These are phyloP conservation scores for Leptographium radiaticola DNA, from an alignment of 2,329 filamentous ascomycete species.

Conservation along the genomic window DNA sequence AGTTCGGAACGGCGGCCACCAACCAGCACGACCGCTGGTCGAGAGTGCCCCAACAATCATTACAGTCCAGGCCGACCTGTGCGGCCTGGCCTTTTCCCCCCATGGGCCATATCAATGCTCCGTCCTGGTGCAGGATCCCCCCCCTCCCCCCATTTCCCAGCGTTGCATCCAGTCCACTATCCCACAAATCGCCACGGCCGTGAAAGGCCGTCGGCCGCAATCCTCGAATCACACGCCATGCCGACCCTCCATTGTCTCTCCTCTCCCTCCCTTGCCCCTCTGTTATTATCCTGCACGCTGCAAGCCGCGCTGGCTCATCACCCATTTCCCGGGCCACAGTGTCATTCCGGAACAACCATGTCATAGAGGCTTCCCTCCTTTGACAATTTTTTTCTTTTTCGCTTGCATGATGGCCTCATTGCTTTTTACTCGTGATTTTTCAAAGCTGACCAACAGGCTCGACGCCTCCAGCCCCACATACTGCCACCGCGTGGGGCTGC, in stretches of 20 bases:
- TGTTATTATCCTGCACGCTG: neutral
- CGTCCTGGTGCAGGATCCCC: neutral
- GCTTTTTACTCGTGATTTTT: neutral
- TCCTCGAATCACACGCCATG: conserved; percentile 2
- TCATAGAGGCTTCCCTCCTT: neutral
- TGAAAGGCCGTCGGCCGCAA: neutral
- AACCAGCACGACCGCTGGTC: too few species aligned
- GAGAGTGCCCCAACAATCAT: too few species aligned
- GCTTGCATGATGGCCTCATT: neutral
- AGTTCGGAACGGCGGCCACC: too few species aligned
- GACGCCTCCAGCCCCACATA: neutral
- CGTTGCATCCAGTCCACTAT: neutral
- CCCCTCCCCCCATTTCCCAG: neutral
- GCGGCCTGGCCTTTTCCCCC: too few species aligned
- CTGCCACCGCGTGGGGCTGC: neutral
- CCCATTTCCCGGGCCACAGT: neutral
- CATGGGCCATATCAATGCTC: neutral
- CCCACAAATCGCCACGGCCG: neutral
- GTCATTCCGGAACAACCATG: neutral
- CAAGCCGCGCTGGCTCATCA: neutral
- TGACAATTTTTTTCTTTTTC: neutral
- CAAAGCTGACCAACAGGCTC: neutral
- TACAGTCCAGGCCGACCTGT: too few species aligned
- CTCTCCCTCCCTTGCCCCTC: neutral
- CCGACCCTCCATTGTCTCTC: neutral